Evolutionary conservation across 2,329 filamentous ascomycete genomes (phyloP), one percentile per base, ranked within the genome.

Genomic region (Epichloe coenophiala): DNA sequence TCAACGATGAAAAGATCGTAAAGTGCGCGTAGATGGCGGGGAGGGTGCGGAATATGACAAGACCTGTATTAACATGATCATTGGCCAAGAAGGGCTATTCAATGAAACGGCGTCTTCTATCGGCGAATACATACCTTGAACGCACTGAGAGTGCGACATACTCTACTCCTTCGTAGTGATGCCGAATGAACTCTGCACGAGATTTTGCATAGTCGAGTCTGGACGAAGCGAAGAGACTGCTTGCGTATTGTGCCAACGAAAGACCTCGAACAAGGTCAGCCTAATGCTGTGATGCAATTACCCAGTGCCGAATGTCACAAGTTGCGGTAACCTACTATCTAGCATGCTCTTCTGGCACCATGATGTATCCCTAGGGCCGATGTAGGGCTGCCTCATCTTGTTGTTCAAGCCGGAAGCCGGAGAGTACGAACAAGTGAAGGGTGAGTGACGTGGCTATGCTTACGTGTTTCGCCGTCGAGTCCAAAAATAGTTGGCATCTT

Each of bases 1-100:
- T 89, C 66, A 85, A 91, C 65, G 88, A 95, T 65, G 83, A 86
- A 71, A 83, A 81, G 68, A 71, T 83, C 53, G 81, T 85, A 38
- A 79, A 77, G 68, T 69, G 73, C 59, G 76, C 80, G 60, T 84
- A 64, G 45, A 36, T 11, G 19, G 46, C 9, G 33, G 5, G 35
- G 23, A 49, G 40, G 47, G 21, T 37, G 23, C 45, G 56, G 52
- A 53, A 52, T 54, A 54, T 54, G 56, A 56, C 37, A 45, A 49
- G 51, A 49, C 57, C 53, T 70, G 66, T 70, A 71, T 59, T 59
- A 65, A 60, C 66, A 71, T 44, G 31, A 54, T 54, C 56, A 52
- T 48, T 9, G 27, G 21, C 41, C 23, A 40, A 21, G 37, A 37
- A 46, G 13, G 45, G 47, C 40, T 48, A 23, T 33, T 36, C 19